Conservation (phyloP, 2,329 filamentous ascomycete genomes). For the Zasmidium angulare region DNA sequence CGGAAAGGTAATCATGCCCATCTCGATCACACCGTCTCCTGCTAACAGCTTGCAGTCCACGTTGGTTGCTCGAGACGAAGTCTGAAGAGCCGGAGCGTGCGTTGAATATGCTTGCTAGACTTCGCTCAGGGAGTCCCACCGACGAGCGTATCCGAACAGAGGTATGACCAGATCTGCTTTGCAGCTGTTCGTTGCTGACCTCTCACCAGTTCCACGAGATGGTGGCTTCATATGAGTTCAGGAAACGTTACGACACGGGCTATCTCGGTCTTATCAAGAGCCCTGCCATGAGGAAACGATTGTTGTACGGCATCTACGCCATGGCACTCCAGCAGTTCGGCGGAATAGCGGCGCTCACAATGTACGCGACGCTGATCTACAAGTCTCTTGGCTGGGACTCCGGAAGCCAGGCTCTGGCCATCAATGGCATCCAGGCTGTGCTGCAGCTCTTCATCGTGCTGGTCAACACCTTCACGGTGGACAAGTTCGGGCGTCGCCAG, state of each 20-base stretch:
- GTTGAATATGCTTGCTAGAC: conserved; percentile 34
- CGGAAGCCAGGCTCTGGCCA: conserved; percentile 38
- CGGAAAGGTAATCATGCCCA: conserved; percentile 27
- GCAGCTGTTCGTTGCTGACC: background rate
- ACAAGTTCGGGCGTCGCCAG: conserved; percentile 37
- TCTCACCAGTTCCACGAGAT: conserved; percentile 38
- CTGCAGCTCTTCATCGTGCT: conserved; percentile 42
- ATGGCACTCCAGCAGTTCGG: conserved; percentile 29
- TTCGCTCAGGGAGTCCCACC: conserved; percentile 33
- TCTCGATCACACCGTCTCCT: background rate
- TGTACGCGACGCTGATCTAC: conserved; percentile 43
- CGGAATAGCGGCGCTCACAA: conserved; percentile 33
- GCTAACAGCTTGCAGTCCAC: conserved; percentile 21
- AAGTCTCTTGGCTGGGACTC: conserved; percentile 40
- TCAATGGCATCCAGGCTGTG: conserved; percentile 42
- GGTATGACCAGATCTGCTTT: background rate
- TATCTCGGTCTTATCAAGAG: conserved; percentile 37
- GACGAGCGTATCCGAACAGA: conserved; percentile 36
- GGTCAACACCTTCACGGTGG: conserved; percentile 44
- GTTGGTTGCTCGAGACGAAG: conserved; percentile 24
- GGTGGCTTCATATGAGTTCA: conserved; percentile 38
- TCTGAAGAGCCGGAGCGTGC: conserved; percentile 23
- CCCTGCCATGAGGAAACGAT: conserved; percentile 38
- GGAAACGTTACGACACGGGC: conserved; percentile 33
- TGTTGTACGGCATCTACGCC: conserved; percentile 40